A percentile compares a stretch with the other conserved stretches of the same genome.
phyloP scores from a whole-genome alignment of 2,329 filamentous ascomycete species.

The Ophiostoma perfectum region DNA sequence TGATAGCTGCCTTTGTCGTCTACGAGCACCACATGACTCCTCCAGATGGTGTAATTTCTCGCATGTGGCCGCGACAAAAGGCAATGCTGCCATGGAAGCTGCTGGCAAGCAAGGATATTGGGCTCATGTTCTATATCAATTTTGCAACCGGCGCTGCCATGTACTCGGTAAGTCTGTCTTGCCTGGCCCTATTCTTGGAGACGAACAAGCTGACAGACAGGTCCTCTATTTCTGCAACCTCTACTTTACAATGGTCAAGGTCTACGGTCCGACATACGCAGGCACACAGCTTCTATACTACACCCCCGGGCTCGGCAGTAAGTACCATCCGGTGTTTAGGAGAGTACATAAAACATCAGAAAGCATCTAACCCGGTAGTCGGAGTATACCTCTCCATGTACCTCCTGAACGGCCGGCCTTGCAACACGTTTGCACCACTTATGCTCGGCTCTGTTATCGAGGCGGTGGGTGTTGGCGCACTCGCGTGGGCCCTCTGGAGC shows the following conservation, averaged over 20 bases:
- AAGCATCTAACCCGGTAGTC: conserved; percentile 28
- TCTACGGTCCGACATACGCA: conserved; percentile 19
- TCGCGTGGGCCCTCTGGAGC: conserved; percentile 44
- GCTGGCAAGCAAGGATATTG: conserved; percentile 52
- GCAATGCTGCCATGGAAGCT: conserved; percentile 57
- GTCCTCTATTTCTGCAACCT: conserved; percentile 63
- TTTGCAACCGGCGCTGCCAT: conserved; percentile 54
- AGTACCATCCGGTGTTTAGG: conserved; percentile 21
- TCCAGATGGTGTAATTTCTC: conserved; percentile 42
- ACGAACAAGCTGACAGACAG: too few species aligned
- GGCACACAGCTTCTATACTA: conserved; percentile 50
- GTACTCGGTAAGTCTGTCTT: conserved; percentile 34
- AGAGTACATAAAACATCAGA: too few species aligned
- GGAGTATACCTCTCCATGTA: conserved; percentile 56
- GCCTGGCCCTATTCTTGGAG: too few species aligned
- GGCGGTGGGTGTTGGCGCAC: conserved; percentile 51
- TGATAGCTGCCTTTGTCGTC: conserved; percentile 40
- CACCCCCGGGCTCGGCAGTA: conserved; percentile 56
- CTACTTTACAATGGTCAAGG: conserved; percentile 57
- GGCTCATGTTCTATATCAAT: conserved; percentile 57
- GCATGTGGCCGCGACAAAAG: conserved; percentile 48
- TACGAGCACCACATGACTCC: conserved; percentile 52
- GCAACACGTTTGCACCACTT: conserved; percentile 56
- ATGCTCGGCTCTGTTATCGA: conserved; percentile 53
- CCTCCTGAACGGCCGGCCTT: conserved; percentile 55